phyloP scores from a whole-genome alignment of 2,329 filamentous ascomycete species.

The Fusarium incarnatum region DNA sequence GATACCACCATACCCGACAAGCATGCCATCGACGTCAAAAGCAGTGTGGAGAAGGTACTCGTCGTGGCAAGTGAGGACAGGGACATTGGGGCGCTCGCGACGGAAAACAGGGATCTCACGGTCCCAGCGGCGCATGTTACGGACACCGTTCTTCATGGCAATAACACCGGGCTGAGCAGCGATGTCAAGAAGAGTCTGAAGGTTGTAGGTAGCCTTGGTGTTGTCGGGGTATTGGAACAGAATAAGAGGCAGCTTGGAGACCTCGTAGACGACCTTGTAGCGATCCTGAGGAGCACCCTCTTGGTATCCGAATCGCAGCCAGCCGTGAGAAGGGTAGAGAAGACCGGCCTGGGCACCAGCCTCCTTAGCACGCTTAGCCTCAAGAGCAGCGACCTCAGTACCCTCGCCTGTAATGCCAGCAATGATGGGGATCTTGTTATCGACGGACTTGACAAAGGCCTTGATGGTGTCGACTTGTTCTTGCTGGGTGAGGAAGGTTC shows the following conservation, averaged over 20 bases:
- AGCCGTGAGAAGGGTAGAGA: slow-evolving; percentile 65
- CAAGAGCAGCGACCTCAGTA: slow-evolving; percentile 63
- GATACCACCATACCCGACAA: slow-evolving; percentile 66
- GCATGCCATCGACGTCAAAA: slow-evolving; percentile 65
- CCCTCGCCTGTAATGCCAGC: slow-evolving; percentile 65
- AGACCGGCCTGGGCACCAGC: slow-evolving; percentile 64
- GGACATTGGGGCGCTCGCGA: slow-evolving; percentile 59
- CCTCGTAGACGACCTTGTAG: slow-evolving; percentile 63
- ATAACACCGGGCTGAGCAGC: slow-evolving; percentile 64
- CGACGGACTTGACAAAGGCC: slow-evolving; percentile 63
- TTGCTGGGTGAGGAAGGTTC: slow-evolving; percentile 63
- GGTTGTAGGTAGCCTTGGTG: slow-evolving; percentile 64
- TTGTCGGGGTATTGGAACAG: slow-evolving; percentile 66
- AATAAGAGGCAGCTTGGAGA: slow-evolving; percentile 61
- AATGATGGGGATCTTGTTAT: slow-evolving; percentile 63
- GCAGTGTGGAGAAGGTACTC: slow-evolving; percentile 64
- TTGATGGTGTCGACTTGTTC: slow-evolving; percentile 63
- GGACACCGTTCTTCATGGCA: slow-evolving; percentile 68
- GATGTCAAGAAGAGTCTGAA: slow-evolving; percentile 65
- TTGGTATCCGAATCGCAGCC: slow-evolving; percentile 67
- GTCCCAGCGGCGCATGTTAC: slow-evolving; percentile 68
- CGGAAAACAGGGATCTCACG: slow-evolving; percentile 66
- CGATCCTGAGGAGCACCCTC: slow-evolving; percentile 63
- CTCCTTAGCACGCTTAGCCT: slow-evolving; percentile 62
- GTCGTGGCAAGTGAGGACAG: slow-evolving; percentile 64